Conservation (phyloP, 192 early-diverging fungal genomes). For the Backusella macrospora region DNA sequence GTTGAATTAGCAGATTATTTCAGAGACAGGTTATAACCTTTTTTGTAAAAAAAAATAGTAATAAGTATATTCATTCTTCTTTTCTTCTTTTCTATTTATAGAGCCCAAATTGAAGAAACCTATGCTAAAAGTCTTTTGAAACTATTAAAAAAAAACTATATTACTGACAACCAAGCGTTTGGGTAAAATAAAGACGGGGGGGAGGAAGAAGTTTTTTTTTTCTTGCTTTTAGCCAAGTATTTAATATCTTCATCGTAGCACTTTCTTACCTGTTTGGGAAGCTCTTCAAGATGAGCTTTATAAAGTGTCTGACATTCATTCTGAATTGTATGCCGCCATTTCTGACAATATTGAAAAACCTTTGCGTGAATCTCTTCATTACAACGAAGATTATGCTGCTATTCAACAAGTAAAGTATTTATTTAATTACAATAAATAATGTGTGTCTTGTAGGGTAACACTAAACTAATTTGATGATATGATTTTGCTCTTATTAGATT, state of each 20-base stretch:
- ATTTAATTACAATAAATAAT: background rate
- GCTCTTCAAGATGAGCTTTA: slow-evolving; percentile 37
- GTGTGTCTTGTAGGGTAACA: background rate
- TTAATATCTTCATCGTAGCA: too few relatives aligned
- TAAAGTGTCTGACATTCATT: slow-evolving; percentile 35
- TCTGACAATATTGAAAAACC: slow-evolving; percentile 45
- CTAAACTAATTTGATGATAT: background rate
- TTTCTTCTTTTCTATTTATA: background rate
- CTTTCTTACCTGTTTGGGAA: slow-evolving; percentile 35
- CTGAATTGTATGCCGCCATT: slow-evolving; percentile 38
- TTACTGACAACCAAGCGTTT: slow-evolving; percentile 45
- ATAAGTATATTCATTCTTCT: background rate
- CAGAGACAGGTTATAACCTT: slow-evolving; percentile 48
- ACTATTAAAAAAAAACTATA: slow-evolving; percentile 48
- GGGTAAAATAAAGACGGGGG: slow-evolving; percentile 37
- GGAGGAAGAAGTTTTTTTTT: background rate
- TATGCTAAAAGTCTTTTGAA: slow-evolving; percentile 54
- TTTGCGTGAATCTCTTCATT: slow-evolving; percentile 25
- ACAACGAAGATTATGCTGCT: slow-evolving; percentile 21
- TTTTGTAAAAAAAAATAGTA: background rate
- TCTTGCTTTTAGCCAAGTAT: too few relatives aligned
- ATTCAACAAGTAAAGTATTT: slow-evolving; percentile 28
- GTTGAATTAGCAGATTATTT: slow-evolving; percentile 60
- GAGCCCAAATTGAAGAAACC: slow-evolving; percentile 52
- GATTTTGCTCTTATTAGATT: slow-evolving; percentile 21